These are phyloP conservation scores for Meripilus lineatus DNA, from an alignment of 1,284 basidiomycete species.

Conservation along the genomic window DNA sequence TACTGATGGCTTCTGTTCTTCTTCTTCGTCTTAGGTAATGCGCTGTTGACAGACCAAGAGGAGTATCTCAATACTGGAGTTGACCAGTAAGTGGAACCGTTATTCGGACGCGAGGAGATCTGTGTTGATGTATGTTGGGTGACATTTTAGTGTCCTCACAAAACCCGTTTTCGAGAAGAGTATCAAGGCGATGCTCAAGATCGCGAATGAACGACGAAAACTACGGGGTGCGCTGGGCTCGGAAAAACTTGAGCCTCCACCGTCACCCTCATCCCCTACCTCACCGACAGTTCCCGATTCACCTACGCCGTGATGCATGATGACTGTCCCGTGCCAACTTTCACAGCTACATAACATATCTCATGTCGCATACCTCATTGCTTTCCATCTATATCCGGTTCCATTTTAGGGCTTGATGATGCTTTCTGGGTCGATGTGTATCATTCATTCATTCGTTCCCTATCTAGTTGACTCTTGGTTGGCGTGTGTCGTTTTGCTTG, in stretches of 20 bases:
- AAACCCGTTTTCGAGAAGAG: conserved; percentile 35
- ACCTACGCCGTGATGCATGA: too few species aligned
- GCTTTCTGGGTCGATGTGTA: too few species aligned
- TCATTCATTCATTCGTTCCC: too few species aligned
- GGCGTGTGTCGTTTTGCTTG: too few species aligned
- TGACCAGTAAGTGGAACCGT: conserved; percentile 52
- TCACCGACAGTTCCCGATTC: background rate
- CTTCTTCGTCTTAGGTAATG: conserved; percentile 43
- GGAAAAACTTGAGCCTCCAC: conserved; percentile 3
- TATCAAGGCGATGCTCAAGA: conserved; percentile 28
- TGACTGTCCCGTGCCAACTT: too few species aligned
- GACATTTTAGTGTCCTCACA: conserved; percentile 26
- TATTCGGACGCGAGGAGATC: background rate
- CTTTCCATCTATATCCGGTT: too few species aligned
- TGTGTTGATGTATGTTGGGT: conserved; percentile 6
- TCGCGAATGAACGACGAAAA: conserved; percentile 30
- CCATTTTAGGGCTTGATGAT: too few species aligned
- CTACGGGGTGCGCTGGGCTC: conserved; percentile 9
- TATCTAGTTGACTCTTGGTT: too few species aligned
- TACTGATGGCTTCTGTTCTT: background rate
- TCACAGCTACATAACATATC: too few species aligned
- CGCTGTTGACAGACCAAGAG: conserved; percentile 61
- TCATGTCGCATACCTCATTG: too few species aligned
- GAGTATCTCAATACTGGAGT: conserved; percentile 77
- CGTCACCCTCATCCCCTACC: background rate